A percentile compares a stretch with the other conserved stretches of the same genome.
These are phyloP conservation scores for Theileria luwenshuni DNA, from an alignment of 169 alveolate genomes.

Conservation along the genomic window DNA sequence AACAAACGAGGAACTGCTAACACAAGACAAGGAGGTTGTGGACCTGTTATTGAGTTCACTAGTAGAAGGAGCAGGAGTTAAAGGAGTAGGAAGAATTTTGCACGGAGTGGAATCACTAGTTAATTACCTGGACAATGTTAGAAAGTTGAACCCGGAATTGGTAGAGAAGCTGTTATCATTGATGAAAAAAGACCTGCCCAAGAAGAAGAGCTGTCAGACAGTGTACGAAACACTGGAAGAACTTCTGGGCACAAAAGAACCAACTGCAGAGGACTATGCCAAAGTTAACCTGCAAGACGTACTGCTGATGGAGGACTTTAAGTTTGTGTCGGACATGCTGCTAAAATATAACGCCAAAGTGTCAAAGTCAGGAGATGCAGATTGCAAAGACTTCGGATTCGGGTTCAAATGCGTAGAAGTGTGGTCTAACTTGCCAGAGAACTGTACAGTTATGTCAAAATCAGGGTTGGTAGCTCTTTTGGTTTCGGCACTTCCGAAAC, in stretches of 20 bases:
- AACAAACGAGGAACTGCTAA: slow-evolving; percentile 42
- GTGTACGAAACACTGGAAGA: slow-evolving; percentile 58
- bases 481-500: slow-evolving; percentile 39
- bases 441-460: slow-evolving; percentile 36
- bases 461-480: slow-evolving; percentile 28
- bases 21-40: slow-evolving; percentile 52
- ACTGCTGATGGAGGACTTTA: slow-evolving; percentile 49
- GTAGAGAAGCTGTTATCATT: slow-evolving; percentile 48
- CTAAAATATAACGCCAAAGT: slow-evolving; percentile 29
- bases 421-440: slow-evolving; percentile 47
- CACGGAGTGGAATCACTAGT: slow-evolving; percentile 57
- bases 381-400: slow-evolving; percentile 70
- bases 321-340: slow-evolving; percentile 45
- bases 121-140: slow-evolving; percentile 57
- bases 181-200: slow-evolving; percentile 73
- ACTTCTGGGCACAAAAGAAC: slow-evolving; percentile 16
- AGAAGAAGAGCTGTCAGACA: slow-evolving; percentile 72
- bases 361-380: slow-evolving; percentile 31
- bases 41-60: slow-evolving; percentile 54
- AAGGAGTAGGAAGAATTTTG: slow-evolving; percentile 76
- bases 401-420: slow-evolving; percentile 74
- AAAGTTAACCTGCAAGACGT: slow-evolving; percentile 56
- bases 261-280: slow-evolving; percentile 42
- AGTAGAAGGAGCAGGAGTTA: slow-evolving; percentile 57
- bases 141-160: slow-evolving; percentile 44